Evolutionary conservation across 2,329 filamentous ascomycete species (phyloP).

Genomic region (Zymoseptoria crescenta): DNA sequence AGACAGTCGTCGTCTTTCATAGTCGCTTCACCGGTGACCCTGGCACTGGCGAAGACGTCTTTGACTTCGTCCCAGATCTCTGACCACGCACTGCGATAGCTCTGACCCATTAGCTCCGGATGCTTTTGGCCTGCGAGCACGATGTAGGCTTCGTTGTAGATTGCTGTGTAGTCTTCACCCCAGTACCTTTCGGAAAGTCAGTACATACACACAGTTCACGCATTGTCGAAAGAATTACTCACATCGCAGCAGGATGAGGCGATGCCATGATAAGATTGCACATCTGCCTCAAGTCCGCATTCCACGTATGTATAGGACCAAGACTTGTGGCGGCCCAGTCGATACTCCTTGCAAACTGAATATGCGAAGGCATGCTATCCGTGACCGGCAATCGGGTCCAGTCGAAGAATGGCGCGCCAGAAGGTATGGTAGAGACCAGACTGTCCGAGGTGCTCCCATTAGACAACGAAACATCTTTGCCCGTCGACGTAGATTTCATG

Average conservation of each 20-base stretch:
- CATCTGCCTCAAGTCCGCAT: conserved; percentile 64
- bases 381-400: conserved; percentile 67
- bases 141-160: conserved; percentile 67
- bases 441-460: conserved; percentile 16
- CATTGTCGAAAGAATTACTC: neutral
- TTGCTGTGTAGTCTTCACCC: conserved; percentile 60
- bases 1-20: conserved; percentile 79
- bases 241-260: conserved; percentile 47
- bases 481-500: conserved; percentile 6
- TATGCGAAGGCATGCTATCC: conserved; percentile 58
- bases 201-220: conserved; percentile 42
- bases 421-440: conserved; percentile 19
- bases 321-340: conserved; percentile 68
- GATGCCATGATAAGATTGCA: conserved; percentile 75
- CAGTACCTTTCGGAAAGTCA: conserved; percentile 48
- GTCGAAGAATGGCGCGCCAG: conserved; percentile 56
- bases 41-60: conserved; percentile 60
- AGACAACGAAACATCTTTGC: conserved; percentile 9
- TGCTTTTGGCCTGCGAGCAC: conserved; percentile 69
- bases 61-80: conserved; percentile 69
- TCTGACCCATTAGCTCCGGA: conserved; percentile 64
- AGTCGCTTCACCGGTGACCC: conserved; percentile 63
- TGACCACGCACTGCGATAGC: conserved; percentile 47
- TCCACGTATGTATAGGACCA: conserved; percentile 69
- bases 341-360: conserved; percentile 61